Evolutionary conservation across 2,329 filamentous ascomycete species (phyloP).

Genomic region (Venturia asperata): DNA sequence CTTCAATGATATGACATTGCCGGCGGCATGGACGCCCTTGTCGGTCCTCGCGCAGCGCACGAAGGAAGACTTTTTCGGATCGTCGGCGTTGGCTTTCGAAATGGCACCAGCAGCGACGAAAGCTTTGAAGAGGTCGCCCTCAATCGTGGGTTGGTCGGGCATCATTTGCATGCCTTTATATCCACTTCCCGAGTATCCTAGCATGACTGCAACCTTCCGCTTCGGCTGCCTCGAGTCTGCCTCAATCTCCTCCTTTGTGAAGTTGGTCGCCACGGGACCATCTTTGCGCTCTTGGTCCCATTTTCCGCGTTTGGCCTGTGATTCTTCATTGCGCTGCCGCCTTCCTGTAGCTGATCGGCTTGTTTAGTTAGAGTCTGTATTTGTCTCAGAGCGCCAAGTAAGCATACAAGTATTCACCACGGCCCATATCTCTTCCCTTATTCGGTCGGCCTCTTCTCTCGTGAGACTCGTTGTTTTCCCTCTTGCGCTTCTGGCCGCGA

Average conservation of each 20-base stretch:
- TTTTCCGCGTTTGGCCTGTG: slow-evolving; percentile 35
- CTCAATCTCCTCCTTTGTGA: slow-evolving; percentile 75
- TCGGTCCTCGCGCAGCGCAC: slow-evolving; percentile 93
- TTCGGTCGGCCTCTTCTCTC: slow-evolving; percentile 33
- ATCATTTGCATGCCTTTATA: slow-evolving; percentile 94
- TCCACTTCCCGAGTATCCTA: slow-evolving; percentile 92
- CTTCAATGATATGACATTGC: slow-evolving; percentile 91
- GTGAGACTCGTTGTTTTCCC: slow-evolving; percentile 13
- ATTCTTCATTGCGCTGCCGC: slow-evolving; percentile 37
- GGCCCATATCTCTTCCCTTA: slow-evolving; percentile 62
- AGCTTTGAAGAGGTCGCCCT: slow-evolving; percentile 87
- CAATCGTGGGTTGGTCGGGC: slow-evolving; percentile 75
- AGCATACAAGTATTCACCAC: slow-evolving; percentile 58
- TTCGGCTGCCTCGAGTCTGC: slow-evolving; percentile 83
- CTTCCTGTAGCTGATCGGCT: slow-evolving; percentile 42
- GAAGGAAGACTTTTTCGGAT: slow-evolving; percentile 92
- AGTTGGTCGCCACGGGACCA: slow-evolving; percentile 36
- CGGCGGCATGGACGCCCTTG: slow-evolving; percentile 94
- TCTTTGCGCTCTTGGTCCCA: slow-evolving; percentile 27
- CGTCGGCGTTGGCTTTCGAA: slow-evolving; percentile 91
- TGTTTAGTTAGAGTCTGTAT: slow-evolving; percentile 34
- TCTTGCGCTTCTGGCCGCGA: slow-evolving; percentile 26
- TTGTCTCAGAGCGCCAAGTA: slow-evolving; percentile 22
- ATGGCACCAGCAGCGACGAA: slow-evolving; percentile 89
- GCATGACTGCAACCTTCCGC: slow-evolving; percentile 89